These are phyloP conservation scores for Phytophthora agathidicida DNA, from an alignment of 352 stramenopile genomes.

Conservation along the genomic window DNA sequence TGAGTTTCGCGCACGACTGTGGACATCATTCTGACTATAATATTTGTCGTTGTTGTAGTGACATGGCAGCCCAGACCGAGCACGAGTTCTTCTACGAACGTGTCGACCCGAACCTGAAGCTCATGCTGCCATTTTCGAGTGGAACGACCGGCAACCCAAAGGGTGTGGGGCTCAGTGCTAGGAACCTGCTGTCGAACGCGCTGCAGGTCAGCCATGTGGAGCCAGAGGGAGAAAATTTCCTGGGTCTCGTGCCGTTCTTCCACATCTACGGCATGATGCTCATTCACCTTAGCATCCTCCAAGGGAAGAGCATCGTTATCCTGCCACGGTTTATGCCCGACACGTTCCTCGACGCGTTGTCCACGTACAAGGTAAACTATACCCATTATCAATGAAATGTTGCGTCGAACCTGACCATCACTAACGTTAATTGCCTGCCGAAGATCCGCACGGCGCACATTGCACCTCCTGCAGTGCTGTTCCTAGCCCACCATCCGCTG, in stretches of 20 bases:
- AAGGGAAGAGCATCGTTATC: conserved; percentile 85
- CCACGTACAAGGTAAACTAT: conserved; percentile 47
- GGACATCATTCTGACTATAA: not conserved
- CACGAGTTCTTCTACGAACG: conserved; percentile 50
- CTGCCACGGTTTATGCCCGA: conserved; percentile 91
- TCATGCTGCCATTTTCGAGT: conserved; percentile 91
- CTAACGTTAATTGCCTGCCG: conserved; percentile 7
- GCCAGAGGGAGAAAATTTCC: conserved; percentile 48
- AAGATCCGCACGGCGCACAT: conserved; percentile 64
- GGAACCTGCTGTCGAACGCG: conserved; percentile 92
- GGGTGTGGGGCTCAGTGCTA: conserved; percentile 76
- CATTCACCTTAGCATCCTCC: conserved; percentile 83
- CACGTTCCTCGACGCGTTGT: conserved; percentile 85
- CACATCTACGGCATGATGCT: conserved; percentile 95
- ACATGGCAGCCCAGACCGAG: conserved; percentile 41
- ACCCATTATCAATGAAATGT: not conserved
- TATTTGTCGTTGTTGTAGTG: conserved; percentile 22
- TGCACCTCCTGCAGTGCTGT: conserved; percentile 66
- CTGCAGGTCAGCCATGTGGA: conserved; percentile 81
- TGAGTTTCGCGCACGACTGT: not conserved
- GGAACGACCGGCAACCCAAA: conserved; percentile 93
- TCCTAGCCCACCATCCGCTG: conserved; percentile 49
- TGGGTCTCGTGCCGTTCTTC: conserved; percentile 93
- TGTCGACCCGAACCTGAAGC: conserved; percentile 60
- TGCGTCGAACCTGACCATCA: not conserved